Base-by-base conservation (phyloP, 352 stramenopile species). In the Phytophthora multivora region DNA sequence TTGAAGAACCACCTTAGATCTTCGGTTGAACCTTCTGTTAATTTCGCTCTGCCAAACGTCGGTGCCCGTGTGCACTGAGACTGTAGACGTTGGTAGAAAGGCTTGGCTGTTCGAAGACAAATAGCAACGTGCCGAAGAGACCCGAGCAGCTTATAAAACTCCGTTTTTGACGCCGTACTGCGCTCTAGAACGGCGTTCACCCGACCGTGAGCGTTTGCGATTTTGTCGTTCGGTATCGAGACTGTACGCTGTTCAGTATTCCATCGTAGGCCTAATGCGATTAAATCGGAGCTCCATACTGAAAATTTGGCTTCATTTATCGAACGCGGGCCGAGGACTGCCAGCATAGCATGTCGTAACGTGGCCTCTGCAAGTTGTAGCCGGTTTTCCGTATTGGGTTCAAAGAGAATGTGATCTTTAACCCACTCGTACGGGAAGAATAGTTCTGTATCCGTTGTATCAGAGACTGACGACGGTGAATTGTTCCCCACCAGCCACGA, bases 341-440 rank as follows among this genome's bases (percentile, higher is more conserved):
- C 56, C n/a, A 76, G 36, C 56, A 79, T 74, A 0, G 55, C 57
- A 19, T 62, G 46, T 0, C 60, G 53, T 5, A 64, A 38, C 0
- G 63, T 64, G 1, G 54, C 47, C 36, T 59, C 58, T 13, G 65
- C 57, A 2, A 62, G 21, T 11, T 63, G 19, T 18, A 60, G 16
- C 1, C 58, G 25, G 3, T 65, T 9, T 4, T 23, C 15, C 8
- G 41, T 4, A 10, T 67, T 45, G 1, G 43, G 10, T 21, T 75
- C 61, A 4, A 80, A 55, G 0, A 76, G 15, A 9, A 72, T 53
- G 11, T 80, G 71, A 19, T 74, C 71, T 26, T 79, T 63, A 0
- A 76, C 62, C 63, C 66, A 79, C 38, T 73, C 63, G 28, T 66
- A 79, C 0, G 45, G 35, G 10, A 66, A 79, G 18, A 72, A 74